Base-by-base conservation (phyloP, 1,284 basidiomycete genomes). In the Ganoderma multipileum region DNA sequence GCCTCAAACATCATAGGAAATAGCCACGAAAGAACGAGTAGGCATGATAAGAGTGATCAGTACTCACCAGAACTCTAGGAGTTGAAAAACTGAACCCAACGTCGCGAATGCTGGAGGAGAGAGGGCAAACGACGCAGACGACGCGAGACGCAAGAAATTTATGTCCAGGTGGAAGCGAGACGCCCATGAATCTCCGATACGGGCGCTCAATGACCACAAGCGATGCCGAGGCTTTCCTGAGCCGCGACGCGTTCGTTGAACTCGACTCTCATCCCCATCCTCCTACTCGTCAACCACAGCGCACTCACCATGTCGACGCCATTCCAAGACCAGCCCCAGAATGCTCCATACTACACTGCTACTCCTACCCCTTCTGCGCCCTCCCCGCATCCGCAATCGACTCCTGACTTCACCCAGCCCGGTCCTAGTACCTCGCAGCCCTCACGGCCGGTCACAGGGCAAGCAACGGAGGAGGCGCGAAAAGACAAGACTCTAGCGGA, bases 401-500 rank as follows among this genome's bases (percentile, higher is more conserved):
- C 75, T 16, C 76, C 77, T 16, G 76, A 76, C 39, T 71, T 72
- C 30, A 71, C 76, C 11, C 78, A 78, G 62, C 73, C 71, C 16
- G 74, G 75, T 12, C 72, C 75, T 28, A 76, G 74, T 44, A 75
- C 74, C 3, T 68, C 76, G 6, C 68, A 71, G 33, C 71, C 59
- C 23, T 73, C 72, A n/a, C 83, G 81, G 41, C 80, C 84, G 9
- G 87, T 87, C 71, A 41, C 58, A 41, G 86, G 91, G 52, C 89
- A 91, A 72, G 87, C 86, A 36, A 91, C 94, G 54, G 96, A 98
- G 77, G 91, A 94, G 70, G 92, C 94, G 0, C 85, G 94, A 71
- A 95, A 95, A 77, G 95, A 98, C 79, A 87, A 94, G 61, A 96
- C 94, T 1, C 81, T 99, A 57, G 95, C 95, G 5, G 96, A 99